Base-by-base conservation (phyloP, 2,329 filamentous ascomycete genomes). In the Penicillium sclerotiorum region DNA sequence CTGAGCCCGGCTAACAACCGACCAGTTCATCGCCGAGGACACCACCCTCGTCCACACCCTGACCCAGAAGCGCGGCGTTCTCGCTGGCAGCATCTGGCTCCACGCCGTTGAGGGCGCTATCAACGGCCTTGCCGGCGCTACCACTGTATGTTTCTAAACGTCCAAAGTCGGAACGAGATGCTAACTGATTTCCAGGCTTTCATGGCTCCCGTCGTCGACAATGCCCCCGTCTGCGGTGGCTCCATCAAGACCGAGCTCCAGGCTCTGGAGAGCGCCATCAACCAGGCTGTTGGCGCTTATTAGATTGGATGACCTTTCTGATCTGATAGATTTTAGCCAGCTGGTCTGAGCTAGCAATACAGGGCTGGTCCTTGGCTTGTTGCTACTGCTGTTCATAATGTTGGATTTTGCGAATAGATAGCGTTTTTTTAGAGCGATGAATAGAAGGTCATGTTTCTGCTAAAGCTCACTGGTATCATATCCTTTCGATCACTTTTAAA, bases 191-290 rank as follows among this genome's bases (percentile, higher is more conserved):
- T 39, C n/a, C 17, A 47, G 45, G 38, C 20, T 11, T 47, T 33
- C 28, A 25, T 47, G n/a, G 15, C 15, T n/a, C 36, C 36, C n/a
- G 11, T 47, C 8, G 20, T 47, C 15, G 27, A 23, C 8, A 40
- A 33, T 18, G 13, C 37, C 12, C 37, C 45, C n/a, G 20, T 47
- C 36, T 47, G 45, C 22, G 45, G 45, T 9, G 45, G 37, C 23
- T 9, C 22, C 8, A 12, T 47, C 4, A 15, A 47, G 37, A 23
- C 35, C 7, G 28, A 36, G 15, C 22, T 40, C 9, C 38, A 40
- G 36, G 33, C 25, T 12, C 33, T 46, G 0, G 43, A 38, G 33
- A 18, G 21, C 2, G 35, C 35, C 12, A 46, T 46, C 11, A 46
- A 46, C 43, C n/a, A 13, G 8, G 32, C 18, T 11, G 23, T 46